phyloP scores from a whole-genome alignment of 2,329 filamentous ascomycete species.

The Colletotrichum musicola region DNA sequence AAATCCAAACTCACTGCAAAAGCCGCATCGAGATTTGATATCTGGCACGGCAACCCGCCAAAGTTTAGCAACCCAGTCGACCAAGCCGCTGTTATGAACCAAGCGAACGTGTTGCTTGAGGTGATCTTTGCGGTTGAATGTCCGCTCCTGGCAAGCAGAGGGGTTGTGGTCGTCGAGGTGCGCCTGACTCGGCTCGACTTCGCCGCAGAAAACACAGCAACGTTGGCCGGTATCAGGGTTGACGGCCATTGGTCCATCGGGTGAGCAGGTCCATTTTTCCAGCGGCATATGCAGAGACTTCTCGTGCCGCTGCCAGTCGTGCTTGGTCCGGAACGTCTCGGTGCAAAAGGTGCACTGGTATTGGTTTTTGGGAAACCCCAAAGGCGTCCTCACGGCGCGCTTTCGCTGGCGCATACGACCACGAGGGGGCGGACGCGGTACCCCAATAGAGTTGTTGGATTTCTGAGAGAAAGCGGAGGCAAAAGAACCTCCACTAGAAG shows the following conservation, averaged over 20 bases:
- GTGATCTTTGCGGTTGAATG: constrained; percentile 60
- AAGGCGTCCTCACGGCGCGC: constrained; percentile 24
- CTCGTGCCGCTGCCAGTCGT: constrained; percentile 65
- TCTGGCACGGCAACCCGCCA: constrained; percentile 11
- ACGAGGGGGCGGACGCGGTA: constrained; percentile 28
- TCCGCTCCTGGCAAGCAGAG: constrained; percentile 60
- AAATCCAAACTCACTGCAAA: constrained; percentile 51
- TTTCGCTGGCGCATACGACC: constrained; percentile 27
- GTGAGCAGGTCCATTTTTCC: constrained; percentile 58
- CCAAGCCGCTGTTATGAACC: constrained; percentile 10
- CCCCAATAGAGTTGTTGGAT: constrained; percentile 2
- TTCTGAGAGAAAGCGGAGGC: constrained; percentile 31
- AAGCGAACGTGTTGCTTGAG: constrained; percentile 54
- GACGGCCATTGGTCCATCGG: constrained; percentile 43
- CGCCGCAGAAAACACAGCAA: constrained; percentile 54
- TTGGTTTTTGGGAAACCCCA: constrained; percentile 23
- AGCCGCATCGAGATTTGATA: constrained; percentile 50
- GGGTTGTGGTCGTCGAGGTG: constrained; percentile 56
- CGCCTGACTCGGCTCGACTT: constrained; percentile 45
- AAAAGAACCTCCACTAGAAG: constrained; percentile 37
- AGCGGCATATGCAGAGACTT: constrained; percentile 60
- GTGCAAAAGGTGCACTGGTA: constrained; percentile 61
- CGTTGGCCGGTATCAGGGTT: constrained; percentile 45
- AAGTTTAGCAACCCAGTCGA: constrained; percentile 8
- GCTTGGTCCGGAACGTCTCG: constrained; percentile 58